These are phyloP conservation scores for Umbelopsis sp. DNA, from an alignment of 192 early-diverging fungal species.

Conservation along the genomic window DNA sequence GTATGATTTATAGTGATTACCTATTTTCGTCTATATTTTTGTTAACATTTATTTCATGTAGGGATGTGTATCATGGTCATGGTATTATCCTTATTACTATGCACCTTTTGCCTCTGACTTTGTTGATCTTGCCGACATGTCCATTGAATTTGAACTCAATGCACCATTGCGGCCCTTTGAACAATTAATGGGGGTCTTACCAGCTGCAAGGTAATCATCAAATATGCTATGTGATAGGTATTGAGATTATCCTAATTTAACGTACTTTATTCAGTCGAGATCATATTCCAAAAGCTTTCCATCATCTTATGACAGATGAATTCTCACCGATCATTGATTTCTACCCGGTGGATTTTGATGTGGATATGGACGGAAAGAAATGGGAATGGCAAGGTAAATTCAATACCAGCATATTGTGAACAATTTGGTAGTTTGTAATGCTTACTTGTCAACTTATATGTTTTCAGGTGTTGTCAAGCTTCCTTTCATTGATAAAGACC, in stretches of 20 bases:
- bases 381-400: conserved; percentile 83
- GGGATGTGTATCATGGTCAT: conserved; percentile 93
- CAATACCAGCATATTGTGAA: too few species aligned
- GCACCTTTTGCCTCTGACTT: conserved; percentile 89
- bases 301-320: conserved; percentile 78
- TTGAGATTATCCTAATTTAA: background rate
- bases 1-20: conserved; percentile 23
- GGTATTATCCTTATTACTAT: conserved; percentile 99
- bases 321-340: conserved; percentile 93
- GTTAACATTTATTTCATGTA: background rate
- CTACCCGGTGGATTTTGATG: conserved; percentile 88
- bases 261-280: conserved; percentile 43
- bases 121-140: conserved; percentile 67
- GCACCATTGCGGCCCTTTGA: conserved; percentile 89
- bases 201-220: conserved; percentile 60
- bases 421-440: too few species aligned
- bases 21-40: too few species aligned
- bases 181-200: conserved; percentile 97
- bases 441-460: background rate
- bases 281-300: conserved; percentile 69
- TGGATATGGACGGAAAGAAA: conserved; percentile 96
- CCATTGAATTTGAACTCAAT: conserved; percentile 81
- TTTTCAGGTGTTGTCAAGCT: conserved; percentile 81
- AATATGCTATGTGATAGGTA: background rate
- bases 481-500: conserved; percentile 91